These are phyloP conservation scores for Durotheca rogersii DNA, from an alignment of 495 filamentous ascomycete genomes.

Conservation along the genomic window DNA sequence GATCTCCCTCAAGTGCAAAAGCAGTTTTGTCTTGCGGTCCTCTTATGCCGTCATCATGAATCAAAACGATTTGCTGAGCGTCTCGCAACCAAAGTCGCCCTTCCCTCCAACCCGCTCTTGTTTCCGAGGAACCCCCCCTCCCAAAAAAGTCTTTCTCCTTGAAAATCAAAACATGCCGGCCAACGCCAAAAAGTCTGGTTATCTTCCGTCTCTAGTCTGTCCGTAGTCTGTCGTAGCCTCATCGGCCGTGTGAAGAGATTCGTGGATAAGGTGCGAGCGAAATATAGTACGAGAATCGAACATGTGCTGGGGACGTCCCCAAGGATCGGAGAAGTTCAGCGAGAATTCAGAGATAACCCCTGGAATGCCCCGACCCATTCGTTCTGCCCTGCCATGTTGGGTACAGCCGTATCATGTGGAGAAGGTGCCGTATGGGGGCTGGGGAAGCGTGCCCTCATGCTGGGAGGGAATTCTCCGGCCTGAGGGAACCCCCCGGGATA, in stretches of 20 bases:
- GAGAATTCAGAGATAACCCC: slow-evolving; percentile 54
- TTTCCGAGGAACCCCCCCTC: slow-evolving; percentile 20
- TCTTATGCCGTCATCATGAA: slow-evolving; percentile 40
- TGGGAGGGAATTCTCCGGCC: slow-evolving; percentile 42
- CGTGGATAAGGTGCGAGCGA: slow-evolving; percentile 30
- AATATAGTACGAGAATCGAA: slow-evolving; percentile 42
- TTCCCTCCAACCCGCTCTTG: slow-evolving; percentile 19
- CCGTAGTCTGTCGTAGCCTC: slow-evolving; percentile 14
- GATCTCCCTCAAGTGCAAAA: slow-evolving; percentile 35
- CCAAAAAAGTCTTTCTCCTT: slow-evolving; percentile 27
- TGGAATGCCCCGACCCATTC: slow-evolving; percentile 54
- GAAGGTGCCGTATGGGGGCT: slow-evolving; percentile 37
- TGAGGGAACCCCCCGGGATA: slow-evolving; percentile 46
- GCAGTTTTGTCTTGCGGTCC: slow-evolving; percentile 39
- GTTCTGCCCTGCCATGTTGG: slow-evolving; percentile 38
- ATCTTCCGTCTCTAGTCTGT: slow-evolving; percentile 28
- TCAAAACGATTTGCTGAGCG: slow-evolving; percentile 28
- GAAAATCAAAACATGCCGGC: slow-evolving; percentile 28
- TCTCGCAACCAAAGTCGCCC: slow-evolving; percentile 11
- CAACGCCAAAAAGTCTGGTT: slow-evolving; percentile 38
- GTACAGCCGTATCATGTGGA: slow-evolving; percentile 41
- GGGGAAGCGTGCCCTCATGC: slow-evolving; percentile 46
- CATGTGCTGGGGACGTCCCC: slow-evolving; percentile 7
- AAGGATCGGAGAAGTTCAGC: slow-evolving; percentile 30
- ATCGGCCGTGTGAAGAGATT: slow-evolving; percentile 13